A percentile compares a stretch with the other conserved stretches of the same genome.
These are phyloP conservation scores for Populus davidiana DNA, from an alignment of 345 rosid species.

Conservation along the genomic window DNA sequence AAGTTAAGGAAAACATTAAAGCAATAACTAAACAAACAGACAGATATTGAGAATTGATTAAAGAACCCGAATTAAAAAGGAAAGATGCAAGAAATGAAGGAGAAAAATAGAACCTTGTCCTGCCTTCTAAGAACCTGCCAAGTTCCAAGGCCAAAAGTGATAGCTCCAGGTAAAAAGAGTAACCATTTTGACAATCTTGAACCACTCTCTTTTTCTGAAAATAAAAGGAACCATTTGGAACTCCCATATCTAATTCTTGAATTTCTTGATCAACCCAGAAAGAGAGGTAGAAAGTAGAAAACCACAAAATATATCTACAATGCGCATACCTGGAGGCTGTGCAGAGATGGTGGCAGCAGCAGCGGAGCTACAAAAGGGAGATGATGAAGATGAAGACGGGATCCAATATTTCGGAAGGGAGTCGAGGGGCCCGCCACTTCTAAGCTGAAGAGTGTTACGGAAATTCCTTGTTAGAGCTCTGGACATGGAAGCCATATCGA, in stretches of 20 bases:
- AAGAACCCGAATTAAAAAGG: neutral
- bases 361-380: slow-evolving; percentile 35
- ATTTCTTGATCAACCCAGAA: slow-evolving; percentile 12
- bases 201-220: slow-evolving; percentile 26
- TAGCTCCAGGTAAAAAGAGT: slow-evolving; percentile 83
- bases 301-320: neutral
- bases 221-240: too few species aligned
- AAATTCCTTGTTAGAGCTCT: slow-evolving; percentile 40
- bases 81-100: neutral
- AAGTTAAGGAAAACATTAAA: neutral
- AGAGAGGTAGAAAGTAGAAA: neutral
- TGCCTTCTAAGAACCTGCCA: slow-evolving; percentile 94
- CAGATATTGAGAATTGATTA: neutral
- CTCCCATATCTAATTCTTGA: neutral
- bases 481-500: slow-evolving; percentile 31
- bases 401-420: slow-evolving; percentile 17
- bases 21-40: neutral
- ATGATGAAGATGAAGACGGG: slow-evolving; percentile 21
- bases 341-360: slow-evolving; percentile 27
- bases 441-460: slow-evolving; percentile 2
- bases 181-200: slow-evolving; percentile 61
- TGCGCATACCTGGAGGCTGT: slow-evolving; percentile 40
- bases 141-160: slow-evolving; percentile 92
- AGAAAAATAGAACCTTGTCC: slow-evolving; percentile 58
- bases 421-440: neutral